Evolutionary conservation across 2,329 filamentous ascomycete genomes (phyloP).

Genomic region (Anthostomella pinea): DNA sequence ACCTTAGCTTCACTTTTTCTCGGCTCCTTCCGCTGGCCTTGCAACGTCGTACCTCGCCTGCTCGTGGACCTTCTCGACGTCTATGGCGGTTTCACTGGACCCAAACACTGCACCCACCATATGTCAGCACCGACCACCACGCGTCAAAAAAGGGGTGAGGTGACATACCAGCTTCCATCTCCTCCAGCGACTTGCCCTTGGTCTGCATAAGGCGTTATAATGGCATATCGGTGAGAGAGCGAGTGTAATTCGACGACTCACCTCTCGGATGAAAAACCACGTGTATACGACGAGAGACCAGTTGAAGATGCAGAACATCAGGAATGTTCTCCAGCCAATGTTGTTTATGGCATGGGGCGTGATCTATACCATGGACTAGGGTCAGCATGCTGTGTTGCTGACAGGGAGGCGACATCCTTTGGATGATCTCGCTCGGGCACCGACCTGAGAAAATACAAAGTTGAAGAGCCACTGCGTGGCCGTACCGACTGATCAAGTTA

Average conservation of each 20-base stretch:
- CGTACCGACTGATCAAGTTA: conserved; percentile 36
- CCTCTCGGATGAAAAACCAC: conserved; percentile 41
- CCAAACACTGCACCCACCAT: conserved; percentile 7
- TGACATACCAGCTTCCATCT: conserved; percentile 34
- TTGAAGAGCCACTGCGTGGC: conserved; percentile 51
- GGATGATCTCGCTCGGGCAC: too few relatives aligned
- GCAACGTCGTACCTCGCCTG: not conserved
- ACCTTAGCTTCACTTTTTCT: not conserved
- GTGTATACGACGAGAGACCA: conserved; percentile 42
- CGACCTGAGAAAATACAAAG: conserved; percentile 47
- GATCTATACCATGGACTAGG: too few relatives aligned
- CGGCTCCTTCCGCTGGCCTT: not conserved
- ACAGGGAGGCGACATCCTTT: too few relatives aligned
- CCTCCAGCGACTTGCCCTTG: conserved; percentile 41
- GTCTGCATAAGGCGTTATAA: conserved; percentile 24
- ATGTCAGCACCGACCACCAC: not conserved
- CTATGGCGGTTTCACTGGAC: conserved; percentile 8
- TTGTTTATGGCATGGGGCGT: conserved; percentile 47
- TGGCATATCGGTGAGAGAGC: not conserved
- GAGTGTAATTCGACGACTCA: not conserved
- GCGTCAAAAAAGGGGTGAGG: not conserved
- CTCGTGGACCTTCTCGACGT: conserved; percentile 12
- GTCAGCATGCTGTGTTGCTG: too few relatives aligned
- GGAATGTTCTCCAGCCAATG: conserved; percentile 46
- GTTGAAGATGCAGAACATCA: conserved; percentile 50